Base-by-base conservation (phyloP, 2,329 filamentous ascomycete genomes). In the Ophiocordyceps camponoti-floridani region DNA sequence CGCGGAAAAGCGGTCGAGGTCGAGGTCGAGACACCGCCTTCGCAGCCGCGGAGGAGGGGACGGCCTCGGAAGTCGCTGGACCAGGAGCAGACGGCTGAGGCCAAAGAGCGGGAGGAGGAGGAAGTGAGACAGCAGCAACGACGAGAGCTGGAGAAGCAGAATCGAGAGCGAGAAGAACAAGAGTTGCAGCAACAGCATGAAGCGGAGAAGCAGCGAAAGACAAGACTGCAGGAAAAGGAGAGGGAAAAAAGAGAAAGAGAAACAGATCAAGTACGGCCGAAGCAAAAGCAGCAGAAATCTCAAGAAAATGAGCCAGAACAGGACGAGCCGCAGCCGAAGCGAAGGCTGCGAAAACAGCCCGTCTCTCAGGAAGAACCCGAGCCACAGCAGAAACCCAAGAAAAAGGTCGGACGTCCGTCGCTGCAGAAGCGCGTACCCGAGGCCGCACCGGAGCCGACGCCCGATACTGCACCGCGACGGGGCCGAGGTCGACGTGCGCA, bases 401-500 rank as follows among this genome's bases (percentile, higher is more conserved):
- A 42, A 35, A 50, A 44, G 31, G 49, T 47, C 47, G 47, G 48
- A 23, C 48, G 53, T 9, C 52, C 50, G 4, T 56, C 56, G 19
- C 27, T 48, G 4, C 49, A 45, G 16, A 44, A 49, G 8, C 44
- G 23, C 1, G 43, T 30, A 19, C 19, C 45, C 18, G 41, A 48
- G 9, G 42, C 46, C 35, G 41, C 26, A 19, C 23, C 45, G 18
- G 40, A 48, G 9, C 43, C 46, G 37, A 43, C 26, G 12, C 14
- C 41, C 5, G 26, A 30, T 19, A 33, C 42, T 3, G 18, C 44
- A 12, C 27, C 16, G 26, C 43, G 27, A 6, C 23, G n/a, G 31
- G 47, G 43, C 23, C 44, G 46, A 12, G 30, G 43, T 16, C 44
- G 31, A 16, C 38, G 19, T 9, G 7, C n/a, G 9, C 35, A 6